Conservation (phyloP, 306 rosid genomes). For the Cyamopsis tetragonoloba region DNA sequence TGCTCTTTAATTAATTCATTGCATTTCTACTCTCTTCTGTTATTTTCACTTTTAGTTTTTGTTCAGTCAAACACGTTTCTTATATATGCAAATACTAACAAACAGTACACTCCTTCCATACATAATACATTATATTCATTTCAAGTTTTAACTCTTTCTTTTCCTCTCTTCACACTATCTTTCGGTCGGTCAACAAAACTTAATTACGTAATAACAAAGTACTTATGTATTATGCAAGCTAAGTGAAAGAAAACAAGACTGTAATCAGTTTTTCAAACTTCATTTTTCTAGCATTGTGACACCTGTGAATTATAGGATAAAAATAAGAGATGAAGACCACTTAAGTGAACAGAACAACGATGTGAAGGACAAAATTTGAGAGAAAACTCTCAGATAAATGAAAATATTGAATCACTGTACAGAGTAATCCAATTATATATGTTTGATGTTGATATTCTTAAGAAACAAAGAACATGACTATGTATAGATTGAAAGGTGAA, state of each 20-base stretch:
- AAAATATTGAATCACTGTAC: neutral
- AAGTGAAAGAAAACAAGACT: neutral
- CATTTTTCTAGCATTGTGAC: neutral
- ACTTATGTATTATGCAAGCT: too few species aligned
- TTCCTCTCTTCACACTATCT: neutral
- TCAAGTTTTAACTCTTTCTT: neutral
- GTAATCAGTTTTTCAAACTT: neutral
- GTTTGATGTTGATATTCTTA: neutral
- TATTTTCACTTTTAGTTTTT: slow-evolving; percentile 23
- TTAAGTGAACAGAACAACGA: neutral
- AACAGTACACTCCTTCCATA: neutral
- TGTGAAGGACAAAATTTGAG: neutral
- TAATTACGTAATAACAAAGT: neutral
- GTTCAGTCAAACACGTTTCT: slow-evolving; percentile 59
- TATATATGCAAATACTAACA: neutral
- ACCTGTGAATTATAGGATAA: neutral
- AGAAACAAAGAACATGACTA: too few species aligned
- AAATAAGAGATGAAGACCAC: neutral
- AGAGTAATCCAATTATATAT: neutral
- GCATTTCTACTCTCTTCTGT: slow-evolving; percentile 21
- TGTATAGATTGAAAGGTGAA: neutral
- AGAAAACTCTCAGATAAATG: neutral
- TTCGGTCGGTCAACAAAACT: neutral
- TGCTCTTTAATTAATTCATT: slow-evolving; percentile 3
- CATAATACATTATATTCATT: too few species aligned